phyloP scores from a whole-genome alignment of 306 rosid genomes.

The Cicer arietinum region DNA sequence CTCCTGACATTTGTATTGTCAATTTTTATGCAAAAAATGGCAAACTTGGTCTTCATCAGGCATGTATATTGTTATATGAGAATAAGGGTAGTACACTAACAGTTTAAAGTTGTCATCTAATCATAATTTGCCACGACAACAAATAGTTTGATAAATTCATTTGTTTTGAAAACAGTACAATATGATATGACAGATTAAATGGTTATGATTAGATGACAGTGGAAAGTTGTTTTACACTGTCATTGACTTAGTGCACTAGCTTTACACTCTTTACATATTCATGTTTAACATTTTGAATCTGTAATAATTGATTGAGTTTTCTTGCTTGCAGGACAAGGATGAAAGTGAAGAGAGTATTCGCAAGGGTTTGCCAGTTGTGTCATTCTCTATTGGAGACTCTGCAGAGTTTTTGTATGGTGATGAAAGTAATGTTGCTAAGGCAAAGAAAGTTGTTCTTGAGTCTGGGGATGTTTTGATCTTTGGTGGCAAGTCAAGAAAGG shows the following conservation, averaged over 20 bases:
- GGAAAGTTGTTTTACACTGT: too few species aligned
- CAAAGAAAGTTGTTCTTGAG: conserved; percentile 51
- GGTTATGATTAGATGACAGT: too few species aligned
- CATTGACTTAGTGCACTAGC: too few species aligned
- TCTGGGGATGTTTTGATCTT: conserved; percentile 89
- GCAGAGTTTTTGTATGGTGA: conserved; percentile 72
- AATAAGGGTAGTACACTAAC: too few species aligned
- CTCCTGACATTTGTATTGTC: conserved; percentile 71
- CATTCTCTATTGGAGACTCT: conserved; percentile 85
- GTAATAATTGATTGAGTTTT: not conserved
- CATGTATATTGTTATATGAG: conserved; percentile 3
- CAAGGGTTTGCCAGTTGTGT: conserved; percentile 66
- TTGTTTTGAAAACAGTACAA: too few species aligned
- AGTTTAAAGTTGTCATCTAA: too few species aligned
- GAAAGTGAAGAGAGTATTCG: conserved; percentile 62
- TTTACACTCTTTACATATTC: too few species aligned
- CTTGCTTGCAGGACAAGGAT: conserved; percentile 68
- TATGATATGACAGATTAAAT: too few species aligned
- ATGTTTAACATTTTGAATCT: not conserved
- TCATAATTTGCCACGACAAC: too few species aligned
- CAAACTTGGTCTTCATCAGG: conserved; percentile 86
- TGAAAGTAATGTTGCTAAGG: conserved; percentile 53
- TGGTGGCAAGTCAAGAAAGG: conserved; percentile 71
- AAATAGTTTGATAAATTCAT: too few species aligned
- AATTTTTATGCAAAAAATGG: conserved; percentile 69